Base-by-base conservation (phyloP, 202 grass and related monocot species). In the Saccharum hybrid region DNA sequence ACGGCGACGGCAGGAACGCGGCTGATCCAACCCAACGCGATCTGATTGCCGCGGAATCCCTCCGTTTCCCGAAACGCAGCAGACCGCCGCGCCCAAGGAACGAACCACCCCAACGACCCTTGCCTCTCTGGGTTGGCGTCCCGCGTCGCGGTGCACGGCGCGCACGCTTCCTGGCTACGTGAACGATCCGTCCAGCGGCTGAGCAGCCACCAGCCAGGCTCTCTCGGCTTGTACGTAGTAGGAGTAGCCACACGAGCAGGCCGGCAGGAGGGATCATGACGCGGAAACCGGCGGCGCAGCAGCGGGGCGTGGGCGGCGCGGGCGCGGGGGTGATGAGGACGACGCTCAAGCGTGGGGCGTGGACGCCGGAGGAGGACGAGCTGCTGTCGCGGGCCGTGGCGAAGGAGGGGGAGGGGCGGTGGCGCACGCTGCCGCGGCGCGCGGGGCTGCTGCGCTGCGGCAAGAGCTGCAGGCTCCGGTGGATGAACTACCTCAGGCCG, bases 401-500 rank as follows among this genome's bases (percentile, higher is more conserved):
- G 71, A 69, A 72, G 28, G 94, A 97, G 41, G 94, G 94, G 3
- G 90, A 92, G 16, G 94, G 92, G 2, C 66, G 79, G 84, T 97
- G 94, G 94, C 92, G 94, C 70, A 86, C 84, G 42, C 88, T 97
- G 84, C 94, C 94, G 21, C 91, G 77, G 46, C 88, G 92, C 33
- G 94, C 94, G 4, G 91, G 94, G 46, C 79, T 97, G 37, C 81
- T 88, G 57, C 83, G 96, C 45, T 98, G 96, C 80, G 96, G 93
- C 3, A 98, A 98, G 89, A 98, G 96, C 76, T 98, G 96, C 84
- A 84, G 96, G n/a, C 86, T 98, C 66, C 84, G 96, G 11, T 98
- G 96, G 94, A 91, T 97, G 90, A 97, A 97, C 81, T 97, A 97
- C 83, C 92, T 97, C 75, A 28, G 94, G 37, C 94, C 94, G 9